A percentile compares a stretch with the other conserved stretches of the same genome.
Conservation (phyloP, 2,329 filamentous ascomycete species). For the Tympanopsis confertula region DNA sequence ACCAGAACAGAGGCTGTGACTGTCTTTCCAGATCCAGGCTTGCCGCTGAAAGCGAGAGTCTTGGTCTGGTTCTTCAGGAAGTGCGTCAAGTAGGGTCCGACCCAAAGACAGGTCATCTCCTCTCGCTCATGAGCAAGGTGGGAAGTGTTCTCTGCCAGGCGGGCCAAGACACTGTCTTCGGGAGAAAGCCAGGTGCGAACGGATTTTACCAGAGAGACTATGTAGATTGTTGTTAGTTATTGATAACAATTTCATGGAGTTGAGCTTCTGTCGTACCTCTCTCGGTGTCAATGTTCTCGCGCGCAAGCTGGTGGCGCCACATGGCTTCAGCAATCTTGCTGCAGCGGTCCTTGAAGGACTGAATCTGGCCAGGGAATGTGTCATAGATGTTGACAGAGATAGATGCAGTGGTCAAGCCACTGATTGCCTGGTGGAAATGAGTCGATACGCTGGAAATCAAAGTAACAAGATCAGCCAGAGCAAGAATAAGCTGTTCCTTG, state of each 20-base stretch:
- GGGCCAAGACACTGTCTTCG: constrained; percentile 8
- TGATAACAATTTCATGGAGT: background rate
- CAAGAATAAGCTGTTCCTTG: constrained; percentile 9
- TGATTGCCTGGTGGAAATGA: constrained; percentile 10
- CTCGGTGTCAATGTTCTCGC: constrained; percentile 15
- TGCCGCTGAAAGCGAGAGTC: constrained; percentile 10
- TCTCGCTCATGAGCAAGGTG: constrained; percentile 10
- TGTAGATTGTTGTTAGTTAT: background rate
- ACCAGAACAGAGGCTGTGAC: constrained; percentile 23
- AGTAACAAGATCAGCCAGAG: constrained; percentile 9
- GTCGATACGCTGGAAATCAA: constrained; percentile 10
- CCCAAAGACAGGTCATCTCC: constrained; percentile 12
- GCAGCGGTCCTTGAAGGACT: constrained; percentile 8
- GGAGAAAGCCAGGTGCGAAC: constrained; percentile 17
- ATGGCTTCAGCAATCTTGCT: constrained; percentile 9
- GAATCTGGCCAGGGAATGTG: constrained; percentile 8
- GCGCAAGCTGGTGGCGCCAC: constrained; percentile 18
- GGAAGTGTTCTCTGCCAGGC: constrained; percentile 4
- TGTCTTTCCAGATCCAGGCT: constrained; percentile 23
- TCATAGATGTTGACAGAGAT: constrained; percentile 13
- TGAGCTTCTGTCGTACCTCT: constrained; percentile 14
- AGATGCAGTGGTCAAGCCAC: constrained; percentile 4
- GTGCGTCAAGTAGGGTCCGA: constrained; percentile 8
- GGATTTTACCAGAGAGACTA: constrained; percentile 15
- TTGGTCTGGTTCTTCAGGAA: constrained; percentile 8